Base-by-base conservation (phyloP, 768 basidiomycete genomes). In the Imleria badia region DNA sequence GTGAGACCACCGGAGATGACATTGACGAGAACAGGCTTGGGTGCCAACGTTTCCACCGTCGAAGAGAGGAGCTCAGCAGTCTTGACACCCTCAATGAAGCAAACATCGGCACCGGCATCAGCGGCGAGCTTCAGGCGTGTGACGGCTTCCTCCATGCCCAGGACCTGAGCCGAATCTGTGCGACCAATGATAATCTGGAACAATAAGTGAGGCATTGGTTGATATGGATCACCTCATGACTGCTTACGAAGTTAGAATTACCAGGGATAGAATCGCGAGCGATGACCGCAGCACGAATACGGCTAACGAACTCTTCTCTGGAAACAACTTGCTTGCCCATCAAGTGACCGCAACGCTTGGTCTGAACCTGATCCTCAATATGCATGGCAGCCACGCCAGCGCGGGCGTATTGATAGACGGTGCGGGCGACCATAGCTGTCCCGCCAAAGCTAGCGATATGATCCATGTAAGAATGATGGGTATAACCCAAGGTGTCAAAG, bases 321-420 rank as follows among this genome's bases (percentile, higher is more conserved):
- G 86, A 87, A 34, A 91, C 87, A 40, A 91, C 87, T 66, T 89
- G 87, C 70, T 91, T 91, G 45, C 89, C 89, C 66, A 88, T 77
- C 41, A 91, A 72, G 66, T 91, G 89, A 1, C 89, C 88, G 55
- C 88, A 91, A 51, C 88, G 67, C 69, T 90, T 90, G 2, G 86
- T 89, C 66, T 89, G 89, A 1, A 89, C 86, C 71, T 91, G 88
- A 63, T 89, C 88, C 69, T 91, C 88, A 36, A 91, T 89, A 66
- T 91, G 88, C 62, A 88, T 76, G 5, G 75, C 89, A 17, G 88
- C 89, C 20, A 89, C 82, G 29, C 89, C 88, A 14, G 85, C 81
- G 43, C 79, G 78, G 5, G 73, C 80, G 56, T 89, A 90, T 67
- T 87, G 81, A n/a, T 73, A 78, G 11, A 91, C 84, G 3, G 88